Evolutionary conservation across 352 stramenopile genomes (phyloP), one percentile per base, ranked within the genome.

Genomic region (Aphanomyces euteiches): DNA sequence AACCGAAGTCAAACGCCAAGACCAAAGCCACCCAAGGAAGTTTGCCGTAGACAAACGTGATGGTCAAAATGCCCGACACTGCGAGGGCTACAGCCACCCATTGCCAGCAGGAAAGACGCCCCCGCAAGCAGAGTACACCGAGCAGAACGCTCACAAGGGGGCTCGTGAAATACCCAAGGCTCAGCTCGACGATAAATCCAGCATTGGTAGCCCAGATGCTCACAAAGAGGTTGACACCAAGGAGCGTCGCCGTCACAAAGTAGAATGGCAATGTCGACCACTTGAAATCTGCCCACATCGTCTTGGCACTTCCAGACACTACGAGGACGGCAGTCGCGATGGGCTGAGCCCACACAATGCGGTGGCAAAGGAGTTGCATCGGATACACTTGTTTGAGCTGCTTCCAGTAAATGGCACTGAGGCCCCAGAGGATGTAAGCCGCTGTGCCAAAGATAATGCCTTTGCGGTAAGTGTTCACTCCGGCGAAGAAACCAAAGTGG

Each of bases 21-120:
- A 56, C 53, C 15, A 70, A 15, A 13, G 64, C 45, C 19, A 70
- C 61, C 64, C 64, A 70, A 5, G 64, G 64, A 39, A 70, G 61
- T 34, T 70, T 56, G 48, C 64, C 64, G 64, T 70, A 70, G 4
- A 54, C 15, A 28, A 70, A 61, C 17, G 64, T 70, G 28, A 70
- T 50, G 64, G 53, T 70, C 21, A 61, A 17, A 17, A 70, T 17
- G 28, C 64, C 64, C 17, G 53, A 45, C 12, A 19, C 34, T 5
- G 47, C 64, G 7, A 61, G 56, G 39, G 43, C 64, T 15, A 70
- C 56, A 5, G 64, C 64, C 19, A 70, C 48, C 64, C 64, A 70
- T 21, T 70, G 64, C 45, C 53, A 53, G n/a, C 37, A 21, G 12
- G n/a, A 50, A 28, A 70, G 54, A 3, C 64, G 64, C n/a, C 61